Evolutionary conservation across 2,329 filamentous ascomycete species (phyloP).

Genomic region (Xylaria sp.): DNA sequence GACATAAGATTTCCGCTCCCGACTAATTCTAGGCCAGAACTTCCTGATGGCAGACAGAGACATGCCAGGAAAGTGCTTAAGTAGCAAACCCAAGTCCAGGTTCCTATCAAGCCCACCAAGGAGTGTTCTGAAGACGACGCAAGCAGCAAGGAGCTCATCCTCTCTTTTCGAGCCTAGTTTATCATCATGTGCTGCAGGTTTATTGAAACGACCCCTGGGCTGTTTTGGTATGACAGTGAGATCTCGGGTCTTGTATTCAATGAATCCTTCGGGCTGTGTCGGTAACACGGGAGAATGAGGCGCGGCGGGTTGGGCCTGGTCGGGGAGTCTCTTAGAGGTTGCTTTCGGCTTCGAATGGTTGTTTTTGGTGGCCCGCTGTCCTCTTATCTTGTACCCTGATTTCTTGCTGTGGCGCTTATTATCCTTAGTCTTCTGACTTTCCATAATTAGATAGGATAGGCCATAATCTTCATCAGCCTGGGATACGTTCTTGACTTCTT

Average conservation of each 20-base stretch:
- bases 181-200: slow-evolving; percentile 46
- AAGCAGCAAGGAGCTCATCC: slow-evolving; percentile 63
- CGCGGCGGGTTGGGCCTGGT: neutral
- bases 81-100: slow-evolving; percentile 69
- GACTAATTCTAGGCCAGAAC: slow-evolving; percentile 64
- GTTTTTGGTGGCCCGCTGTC: slow-evolving; percentile 4
- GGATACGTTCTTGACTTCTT: slow-evolving; percentile 48
- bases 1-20: slow-evolving; percentile 63
- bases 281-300: neutral
- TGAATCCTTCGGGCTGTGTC: slow-evolving; percentile 33
- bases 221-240: slow-evolving; percentile 44
- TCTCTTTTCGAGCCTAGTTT: slow-evolving; percentile 54
- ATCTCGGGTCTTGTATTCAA: slow-evolving; percentile 47
- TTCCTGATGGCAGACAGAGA: slow-evolving; percentile 62
- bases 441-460: slow-evolving; percentile 31
- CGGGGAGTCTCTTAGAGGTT: slow-evolving; percentile 3
- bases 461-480: slow-evolving; percentile 48
- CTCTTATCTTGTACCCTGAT: neutral
- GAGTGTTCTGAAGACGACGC: slow-evolving; percentile 66
- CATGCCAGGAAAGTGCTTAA: slow-evolving; percentile 64
- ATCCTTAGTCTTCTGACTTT: slow-evolving; percentile 11
- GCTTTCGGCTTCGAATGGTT: slow-evolving; percentile 11
- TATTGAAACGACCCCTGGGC: slow-evolving; percentile 49
- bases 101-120: slow-evolving; percentile 68
- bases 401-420: slow-evolving; percentile 11